Evolutionary conservation across 225 moss, liverwort and hornwort species (phyloP), one percentile per base, ranked within the genome.

Genomic region (Polytrichum formosum): DNA sequence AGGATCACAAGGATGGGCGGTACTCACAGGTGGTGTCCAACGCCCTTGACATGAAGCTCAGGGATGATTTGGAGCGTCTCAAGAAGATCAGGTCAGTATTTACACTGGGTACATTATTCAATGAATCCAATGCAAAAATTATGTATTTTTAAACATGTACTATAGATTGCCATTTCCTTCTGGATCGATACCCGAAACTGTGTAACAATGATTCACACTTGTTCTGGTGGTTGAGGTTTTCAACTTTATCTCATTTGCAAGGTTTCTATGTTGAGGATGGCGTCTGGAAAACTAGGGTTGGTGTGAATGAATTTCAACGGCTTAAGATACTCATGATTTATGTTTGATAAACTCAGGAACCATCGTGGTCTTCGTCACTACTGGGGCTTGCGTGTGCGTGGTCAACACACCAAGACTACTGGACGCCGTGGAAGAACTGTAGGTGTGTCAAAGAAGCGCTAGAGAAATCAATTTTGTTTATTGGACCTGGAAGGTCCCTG

Each of bases 371-470:
- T 91, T 63, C 84, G 91, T 80, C 93, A 90, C 55, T 90, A 88
- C 76, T 93, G 88, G 94, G 90, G 94, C 72, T 73, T 94, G 75
- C 88, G 90, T 55, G 94, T 94, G 18, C 94, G 91, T 35, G 94
- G 91, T 56, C 91, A 94, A 81, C 91, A 94, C 75, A 94, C 91
- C 3, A 94, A 94, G 85, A 94, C 93, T 4, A 94, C 90, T 22
- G 90, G 91, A 67, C 86, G 88, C 33, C 88, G 88, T 79, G 90
- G 91, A 77, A 82, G 94, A 83, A 94, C 88, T 28, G 94, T 94
- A 53, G 94, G 94, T 84, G 93, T 91, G 75, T 90, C 91, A 0
- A 94, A 94, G 88, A 94, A 94, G 86, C 83, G 93, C 13, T 94
- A 90, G 74, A 71, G 65, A 71, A 59, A 66, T 53, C 35, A 26